Base-by-base conservation (phyloP, 768 basidiomycete species). In the Saitozyma podzolica region DNA sequence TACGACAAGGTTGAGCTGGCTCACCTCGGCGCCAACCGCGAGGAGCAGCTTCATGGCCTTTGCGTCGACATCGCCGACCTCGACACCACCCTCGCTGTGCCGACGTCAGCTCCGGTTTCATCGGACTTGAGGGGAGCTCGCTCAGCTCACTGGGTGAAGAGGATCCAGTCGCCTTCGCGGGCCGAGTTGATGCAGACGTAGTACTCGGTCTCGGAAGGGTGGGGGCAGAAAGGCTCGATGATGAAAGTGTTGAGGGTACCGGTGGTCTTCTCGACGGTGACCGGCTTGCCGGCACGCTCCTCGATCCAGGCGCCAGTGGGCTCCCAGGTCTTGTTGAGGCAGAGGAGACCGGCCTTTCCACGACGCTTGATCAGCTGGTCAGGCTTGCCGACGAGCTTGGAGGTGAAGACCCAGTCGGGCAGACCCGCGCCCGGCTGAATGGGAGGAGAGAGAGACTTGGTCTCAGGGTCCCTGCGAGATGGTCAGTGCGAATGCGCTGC, bases 141-240 rank as follows among this genome's bases (percentile, higher is more conserved):
- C 3, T 40, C 6, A 16, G 64, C 69, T 65, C 54, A 74, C 75
- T 96, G 93, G 40, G 93, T 96, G 86, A 98, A 99, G 78, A 98
- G 90, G 80, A 99, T 97, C 55, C 87, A 85, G 77, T 99, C 96
- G 60, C 91, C 92, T 76, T 95, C 89, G 66, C 96, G 91, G 29
- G 85, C 88, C 14, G 95, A 98, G 81, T 88, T 97, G 82, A 99
- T 90, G 83, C 95, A 98, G 77, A 99, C 90, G 80, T 98, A 99
- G 83, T 91, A 97, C 80, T 98, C 96, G 62, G 92, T 89, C 78
- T 92, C 85, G 56, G 91, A 86, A 2, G 91, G 88, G 77, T 98
- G 95, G 53, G 95, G 95, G 57, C 94, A 84, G 87, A 99, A 96
- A n/a, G 95, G 95, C 82, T 99, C 95, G 68, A 98, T 85, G 81